These are phyloP conservation scores for Butyriboletus regius DNA, from an alignment of 1,284 basidiomycete species.

Conservation along the genomic window DNA sequence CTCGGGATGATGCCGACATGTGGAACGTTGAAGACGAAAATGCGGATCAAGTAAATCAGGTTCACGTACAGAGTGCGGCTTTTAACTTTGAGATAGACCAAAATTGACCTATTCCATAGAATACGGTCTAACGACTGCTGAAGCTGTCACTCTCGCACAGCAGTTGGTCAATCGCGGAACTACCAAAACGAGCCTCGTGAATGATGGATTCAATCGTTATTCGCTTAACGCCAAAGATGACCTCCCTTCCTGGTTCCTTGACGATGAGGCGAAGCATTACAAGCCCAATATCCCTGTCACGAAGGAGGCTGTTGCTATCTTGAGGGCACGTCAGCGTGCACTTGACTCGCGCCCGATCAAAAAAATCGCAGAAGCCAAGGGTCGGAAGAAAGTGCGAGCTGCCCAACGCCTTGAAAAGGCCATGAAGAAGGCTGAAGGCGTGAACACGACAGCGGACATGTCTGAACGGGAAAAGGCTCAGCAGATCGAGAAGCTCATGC, in stretches of 20 bases:
- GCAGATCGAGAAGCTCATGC: conserved; percentile 88
- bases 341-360: conserved; percentile 97
- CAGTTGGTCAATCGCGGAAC: conserved; percentile 86
- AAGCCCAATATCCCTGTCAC: conserved; percentile 93
- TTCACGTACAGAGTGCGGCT: conserved; percentile 63
- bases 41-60: conserved; percentile 66
- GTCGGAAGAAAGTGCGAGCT: conserved; percentile 90
- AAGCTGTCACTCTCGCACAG: conserved; percentile 88
- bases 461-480: conserved; percentile 91
- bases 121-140: conserved; percentile 80
- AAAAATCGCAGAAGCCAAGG: conserved; percentile 98
- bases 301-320: conserved; percentile 84
- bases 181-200: conserved; percentile 83
- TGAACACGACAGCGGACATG: conserved; percentile 84
- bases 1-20: conserved; percentile 54
- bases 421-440: conserved; percentile 92
- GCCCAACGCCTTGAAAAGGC: conserved; percentile 82
- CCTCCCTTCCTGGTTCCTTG: conserved; percentile 93
- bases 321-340: conserved; percentile 86
- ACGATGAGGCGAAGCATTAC: conserved; percentile 91
- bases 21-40: conserved; percentile 82
- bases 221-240: conserved; percentile 87
- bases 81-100: not conserved
- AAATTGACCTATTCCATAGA: conserved; percentile 42
- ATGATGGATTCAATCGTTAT: conserved; percentile 93